phyloP scores from a whole-genome alignment of 2,329 filamentous ascomycete species.

The Ceratocystis diversiconidia region DNA sequence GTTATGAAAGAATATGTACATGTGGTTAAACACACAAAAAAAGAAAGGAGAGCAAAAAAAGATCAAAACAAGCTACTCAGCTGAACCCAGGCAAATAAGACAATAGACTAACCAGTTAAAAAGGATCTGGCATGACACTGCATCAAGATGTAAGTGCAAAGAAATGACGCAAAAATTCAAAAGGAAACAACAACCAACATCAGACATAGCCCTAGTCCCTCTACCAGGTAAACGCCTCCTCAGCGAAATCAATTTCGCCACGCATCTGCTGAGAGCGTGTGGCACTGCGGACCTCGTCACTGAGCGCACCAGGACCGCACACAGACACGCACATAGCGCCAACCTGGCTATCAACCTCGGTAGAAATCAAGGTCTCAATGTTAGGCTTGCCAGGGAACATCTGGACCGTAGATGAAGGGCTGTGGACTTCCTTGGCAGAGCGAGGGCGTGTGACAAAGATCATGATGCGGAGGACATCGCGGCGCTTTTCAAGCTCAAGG shows the following conservation, averaged over 20 bases:
- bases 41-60: neutral
- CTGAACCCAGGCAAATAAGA: neutral
- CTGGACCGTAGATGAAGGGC: slow-evolving; percentile 61
- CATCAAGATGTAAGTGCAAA: slow-evolving; percentile 1
- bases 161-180: neutral
- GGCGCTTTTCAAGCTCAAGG: slow-evolving; percentile 56
- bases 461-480: slow-evolving; percentile 61
- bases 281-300: slow-evolving; percentile 58
- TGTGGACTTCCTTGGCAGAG: slow-evolving; percentile 68
- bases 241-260: slow-evolving; percentile 60
- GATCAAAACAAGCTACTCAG: neutral
- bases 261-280: slow-evolving; percentile 50
- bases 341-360: slow-evolving; percentile 60
- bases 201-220: neutral
- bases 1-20: neutral
- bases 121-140: neutral
- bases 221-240: slow-evolving; percentile 59
- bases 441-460: slow-evolving; percentile 63
- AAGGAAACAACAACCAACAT: slow-evolving; percentile 6
- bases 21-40: neutral
- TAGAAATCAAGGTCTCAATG: slow-evolving; percentile 54
- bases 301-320: slow-evolving; percentile 59
- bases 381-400: slow-evolving; percentile 74
- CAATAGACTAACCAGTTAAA: neutral
- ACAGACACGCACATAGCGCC: slow-evolving; percentile 61